A percentile compares a stretch with the other conserved stretches of the same genome.
Conservation (phyloP, 176 grass and related monocot species). For the Aegilops umbellulata region DNA sequence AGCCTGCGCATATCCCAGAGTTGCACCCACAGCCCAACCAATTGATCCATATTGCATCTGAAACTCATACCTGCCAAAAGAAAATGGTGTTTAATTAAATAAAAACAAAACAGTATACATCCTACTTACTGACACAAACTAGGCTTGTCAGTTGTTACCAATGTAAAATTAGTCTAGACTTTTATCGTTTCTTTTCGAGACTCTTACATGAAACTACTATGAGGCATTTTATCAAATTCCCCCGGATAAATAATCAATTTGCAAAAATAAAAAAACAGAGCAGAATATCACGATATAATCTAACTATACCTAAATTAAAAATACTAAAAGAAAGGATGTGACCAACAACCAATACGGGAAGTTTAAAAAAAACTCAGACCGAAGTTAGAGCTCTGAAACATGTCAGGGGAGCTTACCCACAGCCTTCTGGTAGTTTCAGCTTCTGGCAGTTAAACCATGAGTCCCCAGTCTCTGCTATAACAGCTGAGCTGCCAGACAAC, state of each 20-base stretch:
- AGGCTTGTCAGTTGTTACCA: neutral
- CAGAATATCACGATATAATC: neutral
- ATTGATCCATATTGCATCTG: constrained; percentile 71
- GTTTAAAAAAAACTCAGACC: neutral
- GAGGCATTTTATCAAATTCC: neutral
- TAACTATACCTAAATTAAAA: neutral
- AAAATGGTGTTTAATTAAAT: neutral
- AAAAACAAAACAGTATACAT: neutral
- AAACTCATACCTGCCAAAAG: constrained; percentile 45
- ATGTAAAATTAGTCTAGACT: neutral
- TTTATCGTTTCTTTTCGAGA: neutral
- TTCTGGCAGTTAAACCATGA: constrained; percentile 73
- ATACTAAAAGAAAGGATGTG: neutral
- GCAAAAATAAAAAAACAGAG: neutral
- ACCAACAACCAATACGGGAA: neutral
- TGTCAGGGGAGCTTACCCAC: constrained; percentile 40
- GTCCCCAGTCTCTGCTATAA: constrained; percentile 59
- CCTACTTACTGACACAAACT: neutral
- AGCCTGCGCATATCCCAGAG: constrained; percentile 48
- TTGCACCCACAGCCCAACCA: constrained; percentile 53
- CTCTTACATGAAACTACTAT: neutral
- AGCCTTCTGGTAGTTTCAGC: constrained; percentile 52
- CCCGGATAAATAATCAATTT: neutral
- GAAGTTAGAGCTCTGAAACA: neutral
- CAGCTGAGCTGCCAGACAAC: constrained; percentile 33